phyloP scores from a whole-genome alignment of 108 stramenopile genomes.

The Phaeodactylum tricornutum region DNA sequence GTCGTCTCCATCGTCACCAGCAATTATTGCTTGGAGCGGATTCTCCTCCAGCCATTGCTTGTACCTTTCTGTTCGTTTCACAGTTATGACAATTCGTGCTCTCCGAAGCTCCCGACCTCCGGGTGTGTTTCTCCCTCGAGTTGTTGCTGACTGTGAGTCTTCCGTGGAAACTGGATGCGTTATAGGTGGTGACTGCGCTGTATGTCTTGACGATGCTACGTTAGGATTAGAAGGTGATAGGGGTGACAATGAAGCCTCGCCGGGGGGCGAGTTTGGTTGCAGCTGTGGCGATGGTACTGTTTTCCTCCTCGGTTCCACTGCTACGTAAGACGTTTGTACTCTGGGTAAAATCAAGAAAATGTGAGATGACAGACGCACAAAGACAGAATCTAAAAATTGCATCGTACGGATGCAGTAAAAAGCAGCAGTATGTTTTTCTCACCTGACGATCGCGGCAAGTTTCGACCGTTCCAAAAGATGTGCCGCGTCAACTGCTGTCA shows the following conservation, averaged over 20 bases:
- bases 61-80: slow-evolving; percentile 59
- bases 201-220: not conserved
- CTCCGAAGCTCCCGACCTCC: slow-evolving; percentile 43
- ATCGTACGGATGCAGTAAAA: not conserved
- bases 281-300: slow-evolving; percentile 3
- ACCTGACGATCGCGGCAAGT: slow-evolving; percentile 69
- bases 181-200: not conserved
- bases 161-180: no score
- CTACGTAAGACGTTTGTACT: slow-evolving; percentile 65
- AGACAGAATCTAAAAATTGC: not conserved
- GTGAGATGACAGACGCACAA: not conserved
- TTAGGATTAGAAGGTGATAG: not conserved
- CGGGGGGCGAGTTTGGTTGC: no score
- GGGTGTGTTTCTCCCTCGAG: slow-evolving; percentile 4
- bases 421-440: slow-evolving; percentile 9
- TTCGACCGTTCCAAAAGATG: slow-evolving; percentile 74
- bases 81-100: slow-evolving; percentile 73
- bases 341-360: slow-evolving; percentile 11
- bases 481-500: slow-evolving; percentile 78
- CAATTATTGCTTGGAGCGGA: slow-evolving; percentile 41
- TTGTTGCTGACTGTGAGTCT: slow-evolving; percentile 4
- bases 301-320: slow-evolving; percentile 58
- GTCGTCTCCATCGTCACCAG: slow-evolving; percentile 28
- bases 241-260: no score
- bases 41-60: slow-evolving; percentile 73